Conservation (phyloP, 1,284 basidiomycete genomes). For the Singerocomus inundabilis region DNA sequence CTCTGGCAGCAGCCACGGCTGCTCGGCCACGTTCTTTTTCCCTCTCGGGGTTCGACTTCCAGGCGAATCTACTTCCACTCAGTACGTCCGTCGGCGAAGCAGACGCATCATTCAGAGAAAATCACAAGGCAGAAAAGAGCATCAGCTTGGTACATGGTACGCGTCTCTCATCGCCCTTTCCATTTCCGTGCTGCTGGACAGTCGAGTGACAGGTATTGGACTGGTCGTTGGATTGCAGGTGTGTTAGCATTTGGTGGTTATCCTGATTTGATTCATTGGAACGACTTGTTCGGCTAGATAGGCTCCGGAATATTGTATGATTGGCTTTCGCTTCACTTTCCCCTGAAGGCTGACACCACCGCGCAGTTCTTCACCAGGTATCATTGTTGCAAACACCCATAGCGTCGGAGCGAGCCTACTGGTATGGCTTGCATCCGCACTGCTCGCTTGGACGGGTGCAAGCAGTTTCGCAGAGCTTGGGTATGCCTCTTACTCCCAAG, state of each 20-base stretch:
- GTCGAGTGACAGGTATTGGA: conserved; percentile 62
- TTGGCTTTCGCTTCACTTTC: not conserved
- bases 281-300: conserved; percentile 48
- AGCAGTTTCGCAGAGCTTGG: conserved; percentile 89
- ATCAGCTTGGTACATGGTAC: conserved; percentile 77
- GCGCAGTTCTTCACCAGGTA: conserved; percentile 80
- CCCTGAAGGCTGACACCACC: conserved; percentile 1
- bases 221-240: conserved; percentile 81
- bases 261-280: not conserved
- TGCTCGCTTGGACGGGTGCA: conserved; percentile 91
- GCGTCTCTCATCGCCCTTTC: conserved; percentile 21
- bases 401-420: conserved; percentile 81
- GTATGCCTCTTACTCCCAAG: conserved; percentile 39
- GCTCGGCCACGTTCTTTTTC: conserved; percentile 62
- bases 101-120: conserved; percentile 44
- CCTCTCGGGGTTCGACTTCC: conserved; percentile 76
- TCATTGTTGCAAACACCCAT: conserved; percentile 84
- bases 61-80: conserved; percentile 73
- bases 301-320: conserved; percentile 90
- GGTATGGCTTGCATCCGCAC: conserved; percentile 78
- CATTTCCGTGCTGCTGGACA: conserved; percentile 7
- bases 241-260: conserved; percentile 8
- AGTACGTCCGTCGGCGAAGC: conserved; percentile 71
- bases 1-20: conserved; percentile 29
- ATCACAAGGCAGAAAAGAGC: conserved; percentile 64